phyloP scores from a whole-genome alignment of 345 rosid species.

The Rhizophora mangle region DNA sequence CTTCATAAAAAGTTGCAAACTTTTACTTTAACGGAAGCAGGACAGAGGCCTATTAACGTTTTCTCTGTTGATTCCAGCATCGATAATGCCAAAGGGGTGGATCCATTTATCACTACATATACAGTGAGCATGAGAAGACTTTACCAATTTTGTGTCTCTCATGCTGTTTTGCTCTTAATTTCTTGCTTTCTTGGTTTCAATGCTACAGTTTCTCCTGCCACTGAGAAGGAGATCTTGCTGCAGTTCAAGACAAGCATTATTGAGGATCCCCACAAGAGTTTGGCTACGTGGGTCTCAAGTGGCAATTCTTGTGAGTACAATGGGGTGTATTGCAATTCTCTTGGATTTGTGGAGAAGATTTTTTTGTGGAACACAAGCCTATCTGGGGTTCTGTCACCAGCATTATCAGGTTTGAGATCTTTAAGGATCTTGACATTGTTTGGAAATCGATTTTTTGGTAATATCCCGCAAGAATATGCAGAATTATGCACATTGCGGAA shows the following conservation, averaged over 20 bases:
- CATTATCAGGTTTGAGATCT: constrained; percentile 64
- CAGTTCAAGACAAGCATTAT: constrained; percentile 71
- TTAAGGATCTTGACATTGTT: constrained; percentile 81
- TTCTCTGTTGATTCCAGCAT: constrained; percentile 24
- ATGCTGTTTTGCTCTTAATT: constrained; percentile 50
- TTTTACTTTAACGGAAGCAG: constrained; percentile 5
- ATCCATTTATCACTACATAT: constrained; percentile 30
- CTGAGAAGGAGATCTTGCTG: constrained; percentile 71
- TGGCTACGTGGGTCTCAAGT: constrained; percentile 58
- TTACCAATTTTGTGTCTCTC: constrained; percentile 30
- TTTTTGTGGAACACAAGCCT: constrained; percentile 86
- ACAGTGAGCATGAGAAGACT: constrained; percentile 61
- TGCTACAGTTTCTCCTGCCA: constrained; percentile 35
- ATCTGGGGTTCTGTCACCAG: constrained; percentile 61
- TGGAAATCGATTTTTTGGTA: constrained; percentile 81
- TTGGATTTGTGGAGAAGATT: constrained; percentile 74
- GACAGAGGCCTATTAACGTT: constrained; percentile 20
- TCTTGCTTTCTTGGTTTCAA: constrained; percentile 32
- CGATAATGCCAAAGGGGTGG: constrained; percentile 72
- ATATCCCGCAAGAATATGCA: constrained; percentile 67
- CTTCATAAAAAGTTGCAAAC: background rate
- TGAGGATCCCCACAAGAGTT: constrained; percentile 61
- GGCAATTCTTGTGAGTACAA: constrained; percentile 64
- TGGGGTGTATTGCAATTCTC: constrained; percentile 69
- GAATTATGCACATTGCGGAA: constrained; percentile 70